Base-by-base conservation (phyloP, 371 early-diverging fungal species). In the Basidiobolus meristosporus region DNA sequence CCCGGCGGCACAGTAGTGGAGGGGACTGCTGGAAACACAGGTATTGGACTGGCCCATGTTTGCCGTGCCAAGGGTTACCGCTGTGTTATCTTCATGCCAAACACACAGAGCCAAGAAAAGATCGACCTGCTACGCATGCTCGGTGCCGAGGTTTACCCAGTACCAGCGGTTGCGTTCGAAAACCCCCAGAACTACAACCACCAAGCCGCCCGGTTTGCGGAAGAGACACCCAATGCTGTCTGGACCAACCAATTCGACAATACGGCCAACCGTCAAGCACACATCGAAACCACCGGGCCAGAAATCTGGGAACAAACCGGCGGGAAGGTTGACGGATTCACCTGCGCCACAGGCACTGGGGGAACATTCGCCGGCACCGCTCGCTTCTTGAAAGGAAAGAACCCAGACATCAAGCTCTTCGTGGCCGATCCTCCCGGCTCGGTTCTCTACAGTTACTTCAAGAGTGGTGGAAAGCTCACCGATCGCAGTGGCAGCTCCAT, bases 1-100 rank as follows among this genome's bases (percentile, higher is more conserved):
- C 70, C 87, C 18, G 90, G 92, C n/a, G 90, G 90, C 31, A 93
- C 95, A 1, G 67, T 93, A 9, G 84, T 93, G 1, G 93, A 95
- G 47, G 92, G 92, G 18, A 95, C 95, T 9, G 90, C 91, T 0
- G 93, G 93, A 21, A 93, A 93, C 54, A 93, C 95, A 3, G 95
- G 95, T 39, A 93, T 93, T 50, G 93, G 95, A 2, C 66, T 92
- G 40, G 92, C 92, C 7, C 92, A 91, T 50, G 86, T 93, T 32
- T 93, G 95, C 52, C 69, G 87, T 44, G 82, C 90, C 46, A 82
- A 78, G 63, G 95, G 95, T 10, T 93, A 93, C 66, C 80, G 78
- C 49, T 88, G 90, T 51, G 90, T 92, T 10, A 90, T 92, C 46
- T 92, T 82, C 53, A 90, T 93, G 90, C 95, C 95, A 16, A 81